phyloP scores from a whole-genome alignment of 768 basidiomycete genomes.

The Hydnomerulius pinastri region DNA sequence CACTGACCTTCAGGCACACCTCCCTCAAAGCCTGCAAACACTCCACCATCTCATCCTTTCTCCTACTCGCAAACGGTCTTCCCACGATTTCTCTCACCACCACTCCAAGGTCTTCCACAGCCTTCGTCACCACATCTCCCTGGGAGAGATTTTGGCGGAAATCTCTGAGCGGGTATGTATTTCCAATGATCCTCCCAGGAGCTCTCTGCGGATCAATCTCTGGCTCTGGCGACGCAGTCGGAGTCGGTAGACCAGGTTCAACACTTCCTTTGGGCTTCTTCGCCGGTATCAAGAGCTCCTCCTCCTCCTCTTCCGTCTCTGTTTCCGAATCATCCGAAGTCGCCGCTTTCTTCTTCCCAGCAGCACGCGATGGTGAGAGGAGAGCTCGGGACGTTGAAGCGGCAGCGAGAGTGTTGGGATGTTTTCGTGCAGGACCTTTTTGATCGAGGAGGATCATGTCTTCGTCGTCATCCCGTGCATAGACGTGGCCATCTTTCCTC shows the following conservation, averaged over 20 bases:
- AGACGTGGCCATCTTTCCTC: constrained; percentile 64
- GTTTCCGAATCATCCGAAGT: constrained; percentile 49
- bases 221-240: constrained; percentile 50
- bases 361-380: constrained; percentile 2
- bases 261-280: constrained; percentile 12
- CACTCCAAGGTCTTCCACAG: constrained; percentile 73
- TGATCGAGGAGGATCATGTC: constrained; percentile 60
- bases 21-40: constrained; percentile 71
- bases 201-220: constrained; percentile 53
- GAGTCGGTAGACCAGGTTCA: constrained; percentile 46
- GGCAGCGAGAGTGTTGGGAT: constrained; percentile 12
- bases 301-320: constrained; percentile 49
- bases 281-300: constrained; percentile 24
- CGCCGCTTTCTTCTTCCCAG: constrained; percentile 19
- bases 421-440: constrained; percentile 23
- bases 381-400: constrained; percentile 6
- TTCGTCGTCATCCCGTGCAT: constrained; percentile 60
- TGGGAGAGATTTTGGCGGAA: constrained; percentile 69
- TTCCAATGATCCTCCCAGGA: constrained; percentile 76
- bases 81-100: constrained; percentile 72
- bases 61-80: constrained; percentile 68
- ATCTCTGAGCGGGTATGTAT: constrained; percentile 71
- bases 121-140: constrained; percentile 83
- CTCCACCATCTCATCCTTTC: constrained; percentile 69
- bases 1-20: constrained; percentile 60